A percentile compares a stretch with the other conserved stretches of the same genome.
Evolutionary conservation across 768 basidiomycete species (phyloP).

Genomic region (Leucogyrophana mollusca): DNA sequence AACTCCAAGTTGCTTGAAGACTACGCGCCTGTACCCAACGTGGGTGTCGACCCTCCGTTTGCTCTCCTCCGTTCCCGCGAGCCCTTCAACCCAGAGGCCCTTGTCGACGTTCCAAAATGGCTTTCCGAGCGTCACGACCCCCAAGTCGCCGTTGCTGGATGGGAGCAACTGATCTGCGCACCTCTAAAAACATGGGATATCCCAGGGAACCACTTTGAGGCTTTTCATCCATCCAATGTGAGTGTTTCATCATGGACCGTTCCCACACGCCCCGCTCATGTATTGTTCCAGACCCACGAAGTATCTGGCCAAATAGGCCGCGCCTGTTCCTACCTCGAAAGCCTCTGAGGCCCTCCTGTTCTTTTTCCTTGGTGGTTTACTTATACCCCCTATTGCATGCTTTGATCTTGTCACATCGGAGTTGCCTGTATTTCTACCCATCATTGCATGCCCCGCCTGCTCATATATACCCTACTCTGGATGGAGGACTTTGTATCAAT

Average conservation of each 20-base stretch:
- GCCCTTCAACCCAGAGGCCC: conserved; percentile 35
- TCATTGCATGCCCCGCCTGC: no score
- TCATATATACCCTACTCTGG: no score
- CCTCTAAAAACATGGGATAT: conserved; percentile 49
- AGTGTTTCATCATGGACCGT: conserved; percentile 16
- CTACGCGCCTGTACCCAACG: conserved; percentile 38
- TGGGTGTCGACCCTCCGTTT: conserved; percentile 32
- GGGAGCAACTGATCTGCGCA: conserved; percentile 43
- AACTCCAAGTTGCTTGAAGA: conserved; percentile 45
- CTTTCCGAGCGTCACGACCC: conserved; percentile 44
- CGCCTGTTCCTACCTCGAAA: conserved; percentile 2
- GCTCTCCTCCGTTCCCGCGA: conserved; percentile 55
- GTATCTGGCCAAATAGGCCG: not conserved
- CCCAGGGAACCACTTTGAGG: conserved; percentile 65
- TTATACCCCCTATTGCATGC: no score
- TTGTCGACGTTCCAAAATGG: conserved; percentile 47
- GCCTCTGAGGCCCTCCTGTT: not conserved
- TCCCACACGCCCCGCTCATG: not conserved
- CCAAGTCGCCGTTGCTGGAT: conserved; percentile 34
- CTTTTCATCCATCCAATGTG: conserved; percentile 53
- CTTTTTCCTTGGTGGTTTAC: no score
- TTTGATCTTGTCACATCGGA: no score
- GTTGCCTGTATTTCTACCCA: no score
- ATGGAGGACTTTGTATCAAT: no score
- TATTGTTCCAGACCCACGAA: not conserved